These are phyloP conservation scores for Colletotrichum eremochloae DNA, from an alignment of 2,329 filamentous ascomycete genomes.

Conservation along the genomic window DNA sequence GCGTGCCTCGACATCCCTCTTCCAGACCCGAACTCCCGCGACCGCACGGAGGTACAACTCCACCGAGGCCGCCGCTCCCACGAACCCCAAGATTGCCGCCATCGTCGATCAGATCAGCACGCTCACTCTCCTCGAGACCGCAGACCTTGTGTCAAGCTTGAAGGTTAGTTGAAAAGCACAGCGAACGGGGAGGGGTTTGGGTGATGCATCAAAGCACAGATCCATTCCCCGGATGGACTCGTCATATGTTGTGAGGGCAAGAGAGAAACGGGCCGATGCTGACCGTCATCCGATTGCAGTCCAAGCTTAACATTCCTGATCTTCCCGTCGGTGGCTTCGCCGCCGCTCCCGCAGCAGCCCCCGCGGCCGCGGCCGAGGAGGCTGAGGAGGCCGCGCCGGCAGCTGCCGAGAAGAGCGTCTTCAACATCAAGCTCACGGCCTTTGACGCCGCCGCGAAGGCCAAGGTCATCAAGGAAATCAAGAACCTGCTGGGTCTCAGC, in stretches of 20 bases:
- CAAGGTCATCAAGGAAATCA: constrained; percentile 99
- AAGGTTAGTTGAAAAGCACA: constrained; percentile 74
- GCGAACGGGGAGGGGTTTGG: background rate
- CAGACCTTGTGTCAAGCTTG: constrained; percentile 91
- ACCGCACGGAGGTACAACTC: constrained; percentile 86
- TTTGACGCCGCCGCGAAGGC: constrained; percentile 93
- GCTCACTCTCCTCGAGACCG: constrained; percentile 97
- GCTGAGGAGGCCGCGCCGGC: constrained; percentile 90
- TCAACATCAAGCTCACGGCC: constrained; percentile 92
- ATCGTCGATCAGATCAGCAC: constrained; percentile 99
- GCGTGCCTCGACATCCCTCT: constrained; percentile 59
- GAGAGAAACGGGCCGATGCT: constrained; percentile 34
- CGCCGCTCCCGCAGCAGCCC: constrained; percentile 65
- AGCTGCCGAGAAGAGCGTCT: constrained; percentile 95
- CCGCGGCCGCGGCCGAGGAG: constrained; percentile 75
- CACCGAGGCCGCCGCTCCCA: constrained; percentile 75
- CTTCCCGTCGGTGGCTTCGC: constrained; percentile 94
- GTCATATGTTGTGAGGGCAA: background rate
- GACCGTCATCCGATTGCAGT: constrained; percentile 62
- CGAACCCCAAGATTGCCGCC: constrained; percentile 89
- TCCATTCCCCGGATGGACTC: constrained; percentile 7
- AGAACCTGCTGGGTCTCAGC: constrained; percentile 92
- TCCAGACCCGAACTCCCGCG: constrained; percentile 62
- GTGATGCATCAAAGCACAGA: background rate
- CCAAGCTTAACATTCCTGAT: constrained; percentile 96